Base-by-base conservation (phyloP, 176 grass and related monocot species). In the Cymbopogon citratus region DNA sequence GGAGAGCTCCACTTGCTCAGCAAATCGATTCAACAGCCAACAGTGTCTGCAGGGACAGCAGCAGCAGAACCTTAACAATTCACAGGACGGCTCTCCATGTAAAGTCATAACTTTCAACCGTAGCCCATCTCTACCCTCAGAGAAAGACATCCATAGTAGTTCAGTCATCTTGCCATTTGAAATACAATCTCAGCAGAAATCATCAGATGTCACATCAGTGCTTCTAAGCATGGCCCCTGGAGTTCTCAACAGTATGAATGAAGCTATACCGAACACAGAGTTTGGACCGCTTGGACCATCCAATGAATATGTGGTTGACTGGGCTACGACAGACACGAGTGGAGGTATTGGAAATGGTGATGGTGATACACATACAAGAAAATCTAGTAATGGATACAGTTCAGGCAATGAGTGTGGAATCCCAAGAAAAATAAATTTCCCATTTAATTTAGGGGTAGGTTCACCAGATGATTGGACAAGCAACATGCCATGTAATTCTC, bases 401-500 rank as follows among this genome's bases (percentile, higher is more conserved):
- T 40, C 45, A 6, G 60, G 64, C 62, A 79, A 66, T 38, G 41
- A 63, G 49, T 86, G 38, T 63, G 86, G 66, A 80, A 65, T 74
- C 65, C 51, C 15, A 60, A 24, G 9, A 41, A 77, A 81, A 85
- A 41, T 90, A 66, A 86, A 71, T 40, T 91, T 91, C 46, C 88
- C 86, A 56, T 87, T 94, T 84, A 84, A 87, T 80, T 71, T 87
- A 63, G 49, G 72, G 57, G 16, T 71, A 28, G 86, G 77, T 86
- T 66, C 87, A 65, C 83, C 84, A 79, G 90, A 94, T 83, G 84
- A 94, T 80, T 92, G 86, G 87, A 85, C 85, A 77, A 64, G 81
- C 62, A 91, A 84, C 74, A 78, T 92, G 85, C 38, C 82, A 75
- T 87, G 92, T 28, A 84, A 87, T 63, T 79, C 85, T 86, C 73